Conservation (phyloP, 2,329 filamentous ascomycete species). For the Blastomyces gilchristii region DNA sequence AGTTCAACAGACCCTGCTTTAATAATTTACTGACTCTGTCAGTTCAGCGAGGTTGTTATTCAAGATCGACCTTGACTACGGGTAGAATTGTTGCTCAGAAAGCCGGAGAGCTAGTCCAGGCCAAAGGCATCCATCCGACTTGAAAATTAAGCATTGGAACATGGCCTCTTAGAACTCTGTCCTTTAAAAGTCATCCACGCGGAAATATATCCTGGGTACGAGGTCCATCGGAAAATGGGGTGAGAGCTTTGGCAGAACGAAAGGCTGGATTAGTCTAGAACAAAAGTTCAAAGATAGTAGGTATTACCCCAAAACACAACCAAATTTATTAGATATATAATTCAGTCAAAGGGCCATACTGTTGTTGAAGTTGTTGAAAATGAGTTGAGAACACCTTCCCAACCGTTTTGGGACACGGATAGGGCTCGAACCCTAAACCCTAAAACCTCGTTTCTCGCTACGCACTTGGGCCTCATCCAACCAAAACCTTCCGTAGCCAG, state of each 20-base stretch:
- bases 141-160: background rate
- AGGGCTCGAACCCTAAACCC: slow-evolving; percentile 24
- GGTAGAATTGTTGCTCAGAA: background rate
- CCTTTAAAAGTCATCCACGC: background rate
- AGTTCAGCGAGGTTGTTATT: background rate
- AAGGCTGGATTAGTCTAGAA: too few relatives aligned
- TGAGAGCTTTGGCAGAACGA: too few relatives aligned
- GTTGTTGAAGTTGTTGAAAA: background rate
- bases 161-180: background rate
- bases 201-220: background rate
- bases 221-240: background rate
- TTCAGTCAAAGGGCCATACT: background rate
- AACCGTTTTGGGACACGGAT: background rate
- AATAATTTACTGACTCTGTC: background rate
- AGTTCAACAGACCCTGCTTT: background rate
- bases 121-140: background rate
- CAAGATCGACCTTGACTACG: background rate
- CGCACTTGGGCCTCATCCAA: slow-evolving; percentile 24
- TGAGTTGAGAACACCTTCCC: background rate
- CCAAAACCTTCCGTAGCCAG: slow-evolving; percentile 22
- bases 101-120: background rate
- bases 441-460: slow-evolving; percentile 33
- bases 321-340: background rate
- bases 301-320: background rate
- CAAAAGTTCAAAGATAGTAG: background rate